Evolutionary conservation across 139 green algal species (phyloP).

Genomic region (Pleodorina starrii): DNA sequence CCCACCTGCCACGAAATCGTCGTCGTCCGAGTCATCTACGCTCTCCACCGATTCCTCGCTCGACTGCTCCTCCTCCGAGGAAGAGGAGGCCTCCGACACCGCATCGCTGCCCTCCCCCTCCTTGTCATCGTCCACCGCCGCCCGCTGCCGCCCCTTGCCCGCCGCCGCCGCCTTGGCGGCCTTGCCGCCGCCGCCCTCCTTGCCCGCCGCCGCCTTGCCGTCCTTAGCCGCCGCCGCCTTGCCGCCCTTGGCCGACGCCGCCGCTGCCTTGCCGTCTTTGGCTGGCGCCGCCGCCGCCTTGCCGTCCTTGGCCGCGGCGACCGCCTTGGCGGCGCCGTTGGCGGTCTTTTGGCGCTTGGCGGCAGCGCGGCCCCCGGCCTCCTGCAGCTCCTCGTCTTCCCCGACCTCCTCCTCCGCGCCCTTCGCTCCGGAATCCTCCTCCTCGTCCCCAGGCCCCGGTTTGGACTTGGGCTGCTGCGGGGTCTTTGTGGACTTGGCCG

Average conservation of each 20-base stretch:
- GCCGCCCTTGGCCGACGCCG: not conserved
- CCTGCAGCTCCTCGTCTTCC: not conserved
- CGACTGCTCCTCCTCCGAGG: not conserved
- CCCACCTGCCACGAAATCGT: constrained; percentile 33
- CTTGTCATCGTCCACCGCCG: not conserved
- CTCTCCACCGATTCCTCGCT: not conserved
- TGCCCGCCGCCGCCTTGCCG: not conserved
- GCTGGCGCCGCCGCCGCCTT: not conserved
- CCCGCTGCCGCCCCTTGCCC: not conserved
- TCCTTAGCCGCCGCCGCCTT: not conserved
- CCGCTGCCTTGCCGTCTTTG: not conserved
- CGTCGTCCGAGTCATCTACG: constrained; percentile 16
- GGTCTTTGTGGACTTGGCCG: not conserved
- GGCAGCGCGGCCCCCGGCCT: not conserved
- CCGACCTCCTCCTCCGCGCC: no score
- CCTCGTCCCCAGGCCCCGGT: not conserved
- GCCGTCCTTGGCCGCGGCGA: not conserved
- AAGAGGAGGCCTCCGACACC: not conserved
- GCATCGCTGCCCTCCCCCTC: not conserved
- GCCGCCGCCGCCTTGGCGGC: not conserved
- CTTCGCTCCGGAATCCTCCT: no score
- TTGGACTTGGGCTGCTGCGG: no score
- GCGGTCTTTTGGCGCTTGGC: not conserved
- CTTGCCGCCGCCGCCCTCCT: not conserved
- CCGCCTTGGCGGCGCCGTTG: not conserved